phyloP scores from a whole-genome alignment of 495 filamentous ascomycete genomes.

The Evernia prunastri region DNA sequence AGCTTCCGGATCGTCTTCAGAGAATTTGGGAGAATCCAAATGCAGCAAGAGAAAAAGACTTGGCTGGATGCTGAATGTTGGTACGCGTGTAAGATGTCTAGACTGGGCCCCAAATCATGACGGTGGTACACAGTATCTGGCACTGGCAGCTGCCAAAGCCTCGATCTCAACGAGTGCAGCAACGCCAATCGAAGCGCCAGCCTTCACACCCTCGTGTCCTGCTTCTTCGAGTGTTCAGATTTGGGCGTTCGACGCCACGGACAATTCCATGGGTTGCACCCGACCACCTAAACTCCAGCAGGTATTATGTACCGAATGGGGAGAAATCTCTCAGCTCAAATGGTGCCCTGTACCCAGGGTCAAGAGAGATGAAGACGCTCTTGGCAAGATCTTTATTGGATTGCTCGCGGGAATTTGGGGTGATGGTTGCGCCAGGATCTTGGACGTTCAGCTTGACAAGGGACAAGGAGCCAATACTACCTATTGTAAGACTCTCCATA shows the following conservation, averaged over 20 bases:
- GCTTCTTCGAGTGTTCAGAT: slow-evolving; percentile 51
- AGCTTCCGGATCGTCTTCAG: slow-evolving; percentile 13
- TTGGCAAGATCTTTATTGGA: slow-evolving; percentile 41
- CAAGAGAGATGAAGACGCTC: slow-evolving; percentile 29
- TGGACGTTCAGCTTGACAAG: slow-evolving; percentile 45
- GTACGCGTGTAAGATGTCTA: slow-evolving; percentile 43
- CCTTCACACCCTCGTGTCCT: slow-evolving; percentile 42
- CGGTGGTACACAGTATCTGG: slow-evolving; percentile 49
- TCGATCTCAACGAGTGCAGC: slow-evolving; percentile 32
- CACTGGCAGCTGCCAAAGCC: slow-evolving; percentile 40
- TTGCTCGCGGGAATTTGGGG: slow-evolving; percentile 56
- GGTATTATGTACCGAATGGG: slow-evolving; percentile 60
- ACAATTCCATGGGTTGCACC: slow-evolving; percentile 35
- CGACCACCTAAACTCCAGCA: slow-evolving; percentile 38
- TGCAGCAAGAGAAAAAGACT: slow-evolving; percentile 31
- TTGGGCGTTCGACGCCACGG: slow-evolving; percentile 46
- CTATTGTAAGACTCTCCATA: background rate
- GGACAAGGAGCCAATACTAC: slow-evolving; percentile 20
- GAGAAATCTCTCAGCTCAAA: slow-evolving; percentile 49
- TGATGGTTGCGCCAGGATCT: slow-evolving; percentile 55
- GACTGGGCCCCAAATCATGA: slow-evolving; percentile 54
- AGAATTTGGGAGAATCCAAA: slow-evolving; percentile 8
- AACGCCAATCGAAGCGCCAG: slow-evolving; percentile 32
- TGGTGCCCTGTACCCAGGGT: slow-evolving; percentile 54
- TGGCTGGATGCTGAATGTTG: slow-evolving; percentile 55